Conservation (phyloP, 2,329 filamentous ascomycete species). For the Raffaelea ambrosiae region DNA sequence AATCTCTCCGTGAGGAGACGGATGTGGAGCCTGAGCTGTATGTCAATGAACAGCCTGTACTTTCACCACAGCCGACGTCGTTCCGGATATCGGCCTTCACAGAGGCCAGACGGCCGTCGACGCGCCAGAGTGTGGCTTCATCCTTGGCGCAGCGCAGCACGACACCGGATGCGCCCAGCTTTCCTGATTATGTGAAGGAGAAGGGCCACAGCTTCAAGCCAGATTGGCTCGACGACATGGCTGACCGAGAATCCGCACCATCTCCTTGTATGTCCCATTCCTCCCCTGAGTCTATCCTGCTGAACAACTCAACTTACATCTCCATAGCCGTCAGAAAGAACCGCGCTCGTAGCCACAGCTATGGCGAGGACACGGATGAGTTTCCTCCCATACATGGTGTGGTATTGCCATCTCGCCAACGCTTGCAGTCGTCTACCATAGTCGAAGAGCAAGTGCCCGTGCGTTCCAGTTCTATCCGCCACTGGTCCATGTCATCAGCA, state of each 20-base stretch:
- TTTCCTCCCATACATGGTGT: not conserved
- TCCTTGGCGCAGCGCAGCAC: not conserved
- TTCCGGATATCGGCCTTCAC: constrained; percentile 9
- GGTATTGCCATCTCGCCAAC: not conserved
- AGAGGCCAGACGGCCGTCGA: not conserved
- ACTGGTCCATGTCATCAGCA: constrained; percentile 11
- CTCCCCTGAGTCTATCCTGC: not conserved
- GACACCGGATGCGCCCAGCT: not conserved
- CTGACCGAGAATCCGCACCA: not conserved
- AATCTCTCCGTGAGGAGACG: not conserved
- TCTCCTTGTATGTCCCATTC: not conserved
- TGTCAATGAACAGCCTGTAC: constrained; percentile 5
- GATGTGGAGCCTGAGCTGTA: not conserved
- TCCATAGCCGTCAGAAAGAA: not conserved
- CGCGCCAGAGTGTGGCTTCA: not conserved
- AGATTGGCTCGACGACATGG: not conserved
- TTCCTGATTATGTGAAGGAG: not conserved
- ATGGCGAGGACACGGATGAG: not conserved
- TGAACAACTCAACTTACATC: not conserved
- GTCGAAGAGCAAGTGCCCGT: not conserved
- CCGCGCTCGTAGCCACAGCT: not conserved
- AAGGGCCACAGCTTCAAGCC: not conserved
- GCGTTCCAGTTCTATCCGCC: constrained; percentile 6
- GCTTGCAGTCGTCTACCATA: not conserved
- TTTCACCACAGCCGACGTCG: constrained; percentile 11